Conservation (phyloP, 805 yeast species). For the Saturnispora halmiae region DNA sequence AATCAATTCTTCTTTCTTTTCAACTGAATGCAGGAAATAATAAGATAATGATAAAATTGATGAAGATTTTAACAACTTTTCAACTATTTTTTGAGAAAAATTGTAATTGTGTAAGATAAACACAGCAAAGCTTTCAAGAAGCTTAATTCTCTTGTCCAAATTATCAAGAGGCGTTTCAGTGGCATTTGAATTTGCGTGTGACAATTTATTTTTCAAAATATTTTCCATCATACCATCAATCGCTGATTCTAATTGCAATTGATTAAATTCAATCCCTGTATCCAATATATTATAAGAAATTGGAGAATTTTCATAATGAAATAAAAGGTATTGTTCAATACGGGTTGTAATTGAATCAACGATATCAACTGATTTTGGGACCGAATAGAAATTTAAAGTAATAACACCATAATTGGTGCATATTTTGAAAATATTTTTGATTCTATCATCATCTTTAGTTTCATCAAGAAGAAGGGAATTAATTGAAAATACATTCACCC, state of each 20-base stretch:
- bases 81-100: neutral
- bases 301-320: conserved; percentile 26
- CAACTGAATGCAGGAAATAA: conserved; percentile 12
- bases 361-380: conserved; percentile 15
- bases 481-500: conserved; percentile 47
- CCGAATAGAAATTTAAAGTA: conserved; percentile 42
- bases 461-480: too few relatives aligned
- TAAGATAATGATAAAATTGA: conserved; percentile 16
- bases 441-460: too few relatives aligned
- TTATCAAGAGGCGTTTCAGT: conserved; percentile 38
- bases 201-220: conserved; percentile 46
- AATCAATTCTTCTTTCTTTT: conserved; percentile 3
- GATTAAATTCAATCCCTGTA: conserved; percentile 32
- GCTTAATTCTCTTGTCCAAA: conserved; percentile 38
- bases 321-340: conserved; percentile 78
- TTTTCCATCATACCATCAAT: conserved; percentile 43
- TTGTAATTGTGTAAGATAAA: conserved; percentile 20
- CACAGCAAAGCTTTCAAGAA: conserved; percentile 16
- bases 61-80: conserved; percentile 13
- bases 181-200: conserved; percentile 39
- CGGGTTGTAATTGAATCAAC: conserved; percentile 49
- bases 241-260: conserved; percentile 42
- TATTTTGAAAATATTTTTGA: conserved; percentile 18
- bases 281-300: conserved; percentile 24
- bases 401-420: conserved; percentile 56